These are phyloP conservation scores for Diplodia seriata DNA, from an alignment of 2,329 filamentous ascomycete species.

Conservation along the genomic window DNA sequence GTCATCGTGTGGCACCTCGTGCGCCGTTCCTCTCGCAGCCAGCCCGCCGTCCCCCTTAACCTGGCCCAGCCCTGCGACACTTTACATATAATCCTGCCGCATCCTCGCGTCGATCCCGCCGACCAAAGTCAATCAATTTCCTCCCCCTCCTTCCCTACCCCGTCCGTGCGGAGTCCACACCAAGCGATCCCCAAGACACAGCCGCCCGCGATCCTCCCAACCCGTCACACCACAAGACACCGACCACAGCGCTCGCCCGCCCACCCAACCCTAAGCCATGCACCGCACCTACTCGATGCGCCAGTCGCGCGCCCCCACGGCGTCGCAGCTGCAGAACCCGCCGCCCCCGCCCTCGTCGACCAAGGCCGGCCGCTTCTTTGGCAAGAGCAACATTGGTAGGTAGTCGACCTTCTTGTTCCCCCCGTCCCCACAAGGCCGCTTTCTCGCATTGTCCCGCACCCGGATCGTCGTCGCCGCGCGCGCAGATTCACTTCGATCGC, in stretches of 20 bases:
- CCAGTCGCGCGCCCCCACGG: slow-evolving; percentile 93
- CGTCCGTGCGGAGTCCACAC: slow-evolving; percentile 19
- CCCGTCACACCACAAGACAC: slow-evolving; percentile 14
- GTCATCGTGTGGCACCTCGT: neutral
- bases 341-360: slow-evolving; percentile 90
- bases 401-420: slow-evolving; percentile 35
- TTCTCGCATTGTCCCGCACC: slow-evolving; percentile 6
- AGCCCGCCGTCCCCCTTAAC: neutral
- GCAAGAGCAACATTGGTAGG: slow-evolving; percentile 84
- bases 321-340: slow-evolving; percentile 88
- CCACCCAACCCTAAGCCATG: slow-evolving; percentile 61
- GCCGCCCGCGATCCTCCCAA: neutral
- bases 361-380: slow-evolving; percentile 89
- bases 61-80: slow-evolving; percentile 16
- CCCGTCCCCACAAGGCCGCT: slow-evolving; percentile 3
- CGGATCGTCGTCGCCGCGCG: slow-evolving; percentile 14
- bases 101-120: slow-evolving; percentile 17
- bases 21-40: slow-evolving; percentile 1
- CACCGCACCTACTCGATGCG: slow-evolving; percentile 99
- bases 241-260: neutral
- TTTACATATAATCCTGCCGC: slow-evolving; percentile 28
- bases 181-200: slow-evolving; percentile 7
- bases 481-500: slow-evolving; percentile 11
- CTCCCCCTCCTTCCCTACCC: slow-evolving; percentile 5
- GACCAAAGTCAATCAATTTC: slow-evolving; percentile 26